phyloP scores from a whole-genome alignment of 331 rosid species.

The Malus hybrid region DNA sequence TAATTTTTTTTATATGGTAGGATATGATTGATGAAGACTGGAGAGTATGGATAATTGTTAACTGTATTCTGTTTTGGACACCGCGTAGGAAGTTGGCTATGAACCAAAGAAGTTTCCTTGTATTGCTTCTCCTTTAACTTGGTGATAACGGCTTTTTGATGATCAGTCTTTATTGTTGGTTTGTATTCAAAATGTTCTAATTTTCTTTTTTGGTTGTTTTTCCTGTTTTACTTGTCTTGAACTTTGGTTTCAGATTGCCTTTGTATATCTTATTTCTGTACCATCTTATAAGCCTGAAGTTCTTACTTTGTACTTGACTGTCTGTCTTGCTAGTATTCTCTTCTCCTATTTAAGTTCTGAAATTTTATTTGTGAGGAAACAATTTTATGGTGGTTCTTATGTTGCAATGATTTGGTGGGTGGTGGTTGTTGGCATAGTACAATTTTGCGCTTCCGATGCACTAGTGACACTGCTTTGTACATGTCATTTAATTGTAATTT shows the following conservation, averaged over 20 bases:
- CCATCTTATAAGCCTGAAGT: slow-evolving; percentile 50
- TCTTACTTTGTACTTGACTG: slow-evolving; percentile 31
- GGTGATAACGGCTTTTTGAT: not conserved
- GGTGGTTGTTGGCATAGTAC: not conserved
- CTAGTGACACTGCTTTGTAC: not conserved
- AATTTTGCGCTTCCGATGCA: not conserved
- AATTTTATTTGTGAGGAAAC: too few species aligned
- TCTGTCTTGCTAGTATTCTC: not conserved
- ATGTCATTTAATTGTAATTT: too few species aligned
- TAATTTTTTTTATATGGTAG: not conserved
- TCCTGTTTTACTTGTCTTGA: not conserved
- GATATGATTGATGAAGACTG: not conserved
- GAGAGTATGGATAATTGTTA: not conserved
- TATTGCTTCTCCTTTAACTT: not conserved
- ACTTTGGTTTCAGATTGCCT: not conserved
- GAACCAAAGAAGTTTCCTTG: not conserved
- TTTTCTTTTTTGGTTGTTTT: not conserved
- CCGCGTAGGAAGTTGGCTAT: not conserved
- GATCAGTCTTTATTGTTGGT: not conserved
- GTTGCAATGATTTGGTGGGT: not conserved
- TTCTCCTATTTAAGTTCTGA: too few species aligned
- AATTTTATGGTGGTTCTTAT: not conserved
- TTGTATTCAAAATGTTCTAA: not conserved
- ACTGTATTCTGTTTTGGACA: not conserved
- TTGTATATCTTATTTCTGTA: not conserved